Conservation (phyloP, 2,329 filamentous ascomycete species). For the Fusarium solani-melongenae region DNA sequence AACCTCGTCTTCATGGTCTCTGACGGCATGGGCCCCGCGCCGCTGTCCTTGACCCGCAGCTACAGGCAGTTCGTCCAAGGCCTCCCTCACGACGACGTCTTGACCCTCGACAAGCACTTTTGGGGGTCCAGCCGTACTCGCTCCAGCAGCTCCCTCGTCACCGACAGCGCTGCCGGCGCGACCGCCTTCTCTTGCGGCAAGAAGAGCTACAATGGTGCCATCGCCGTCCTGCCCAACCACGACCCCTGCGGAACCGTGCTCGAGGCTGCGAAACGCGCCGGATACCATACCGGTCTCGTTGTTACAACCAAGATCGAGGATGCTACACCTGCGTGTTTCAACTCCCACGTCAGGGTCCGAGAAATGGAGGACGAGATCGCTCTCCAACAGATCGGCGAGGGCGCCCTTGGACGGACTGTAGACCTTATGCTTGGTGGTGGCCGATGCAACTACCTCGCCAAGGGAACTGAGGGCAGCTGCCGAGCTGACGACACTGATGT, state of each 20-base stretch:
- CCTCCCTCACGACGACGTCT: slow-evolving; percentile 78
- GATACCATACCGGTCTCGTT: slow-evolving; percentile 92
- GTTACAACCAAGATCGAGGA: slow-evolving; percentile 89
- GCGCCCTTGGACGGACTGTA: slow-evolving; percentile 86
- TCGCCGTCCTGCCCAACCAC: slow-evolving; percentile 86
- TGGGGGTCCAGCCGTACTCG: slow-evolving; percentile 91
- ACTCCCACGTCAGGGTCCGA: slow-evolving; percentile 83
- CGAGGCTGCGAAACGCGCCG: slow-evolving; percentile 91
- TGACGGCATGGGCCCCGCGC: slow-evolving; percentile 97
- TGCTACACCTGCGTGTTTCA: slow-evolving; percentile 95
- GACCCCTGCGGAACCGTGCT: slow-evolving; percentile 91
- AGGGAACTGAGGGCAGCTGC: slow-evolving; percentile 83
- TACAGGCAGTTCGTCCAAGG: slow-evolving; percentile 83
- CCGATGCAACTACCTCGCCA: slow-evolving; percentile 91
- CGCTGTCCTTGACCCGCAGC: slow-evolving; percentile 85
- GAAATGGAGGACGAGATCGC: slow-evolving; percentile 91
- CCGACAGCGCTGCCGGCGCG: slow-evolving; percentile 95
- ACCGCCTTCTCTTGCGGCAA: slow-evolving; percentile 93
- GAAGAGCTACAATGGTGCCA: slow-evolving; percentile 98
- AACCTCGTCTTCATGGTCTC: slow-evolving; percentile 99
- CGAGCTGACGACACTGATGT: slow-evolving; percentile 83
- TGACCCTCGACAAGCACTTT: slow-evolving; percentile 87
- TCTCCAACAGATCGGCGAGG: slow-evolving; percentile 88
- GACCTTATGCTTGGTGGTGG: slow-evolving; percentile 95
- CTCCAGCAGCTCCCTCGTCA: slow-evolving; percentile 86